Base-by-base conservation (phyloP, 2,329 filamentous ascomycete genomes). In the Madurella fahalii region DNA sequence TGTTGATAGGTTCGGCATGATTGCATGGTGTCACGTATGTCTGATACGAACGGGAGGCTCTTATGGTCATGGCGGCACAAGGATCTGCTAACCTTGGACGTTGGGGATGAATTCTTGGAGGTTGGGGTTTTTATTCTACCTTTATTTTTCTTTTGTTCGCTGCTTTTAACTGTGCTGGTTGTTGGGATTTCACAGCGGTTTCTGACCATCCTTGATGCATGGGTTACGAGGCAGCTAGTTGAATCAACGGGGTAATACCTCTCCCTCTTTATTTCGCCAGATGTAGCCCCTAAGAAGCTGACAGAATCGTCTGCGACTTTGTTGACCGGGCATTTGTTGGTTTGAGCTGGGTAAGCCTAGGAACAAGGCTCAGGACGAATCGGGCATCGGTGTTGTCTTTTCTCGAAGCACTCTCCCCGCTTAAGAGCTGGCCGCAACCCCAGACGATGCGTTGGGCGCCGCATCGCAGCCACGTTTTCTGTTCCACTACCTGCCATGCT, bases 11-110 rank as follows among this genome's bases (percentile, higher is more conserved):
- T 61, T 52, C 54, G 60, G 60, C 52, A 62, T 57, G 60, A 63
- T 63, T 64, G 58, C 64, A 67, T 59, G 65, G 65, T 63, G 65
- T 68, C 65, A 64, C 57, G 63, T 64, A 65, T 67, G 64, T 65
- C 61, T 63, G 64, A 63, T 63, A 67, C 60, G 63, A 63, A 59
- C 45, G 42, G 44, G 40, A 54, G 58, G 52, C 52, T 56, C 55
- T 64, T 59, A 61, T 57, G 65, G 65, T 60, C 57, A 63, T 60
- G 54, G 55, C 61, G 58, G 56, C 34, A 58, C 50, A 63, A 54
- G 61, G 60, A 63, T 60, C 56, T 63, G 61, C 60, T 63, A 52
- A 53, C 64, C 54, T 58, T 58, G 50, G 58, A 58, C 31, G 54
- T 52, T 50, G 48, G 55, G 50, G 58, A 53, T 61, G 58, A 52